Evolutionary conservation across 106 monocot genomes (phyloP).

Genomic region (Dactylorhiza incarnata): DNA sequence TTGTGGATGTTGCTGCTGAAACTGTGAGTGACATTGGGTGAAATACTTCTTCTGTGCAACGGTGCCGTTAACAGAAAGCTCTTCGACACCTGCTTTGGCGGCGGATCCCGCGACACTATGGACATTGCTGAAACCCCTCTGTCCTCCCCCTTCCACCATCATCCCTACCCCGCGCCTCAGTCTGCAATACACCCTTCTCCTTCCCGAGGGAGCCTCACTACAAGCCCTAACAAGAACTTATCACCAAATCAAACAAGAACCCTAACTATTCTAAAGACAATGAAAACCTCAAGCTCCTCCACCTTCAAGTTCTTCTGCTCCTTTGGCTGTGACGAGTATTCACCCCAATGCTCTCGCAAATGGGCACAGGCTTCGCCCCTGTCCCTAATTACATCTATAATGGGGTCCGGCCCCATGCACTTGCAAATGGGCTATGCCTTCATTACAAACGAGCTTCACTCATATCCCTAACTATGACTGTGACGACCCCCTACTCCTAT

Average conservation of each 20-base stretch:
- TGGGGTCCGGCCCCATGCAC: too few species aligned
- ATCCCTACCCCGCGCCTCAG: conserved; percentile 35
- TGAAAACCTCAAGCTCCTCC: neutral
- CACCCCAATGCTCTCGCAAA: too few species aligned
- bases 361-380: too few species aligned
- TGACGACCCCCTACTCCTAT: too few species aligned
- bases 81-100: neutral
- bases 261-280: neutral
- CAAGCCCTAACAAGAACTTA: neutral
- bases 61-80: conserved; percentile 13
- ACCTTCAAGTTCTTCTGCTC: neutral
- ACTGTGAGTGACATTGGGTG: conserved; percentile 10
- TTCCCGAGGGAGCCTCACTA: neutral
- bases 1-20: conserved; percentile 42
- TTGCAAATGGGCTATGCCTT: too few species aligned
- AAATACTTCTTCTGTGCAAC: conserved; percentile 29
- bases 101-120: conserved; percentile 12
- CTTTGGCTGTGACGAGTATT: neutral
- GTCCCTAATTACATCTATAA: too few species aligned
- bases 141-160: conserved; percentile 14
- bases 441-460: too few species aligned
- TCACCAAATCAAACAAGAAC: neutral
- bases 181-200: conserved; percentile 24
- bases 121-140: conserved; percentile 27
- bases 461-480: too few species aligned